phyloP scores from a whole-genome alignment of 2,329 filamentous ascomycete species.

The Malbranchea zuffiana region DNA sequence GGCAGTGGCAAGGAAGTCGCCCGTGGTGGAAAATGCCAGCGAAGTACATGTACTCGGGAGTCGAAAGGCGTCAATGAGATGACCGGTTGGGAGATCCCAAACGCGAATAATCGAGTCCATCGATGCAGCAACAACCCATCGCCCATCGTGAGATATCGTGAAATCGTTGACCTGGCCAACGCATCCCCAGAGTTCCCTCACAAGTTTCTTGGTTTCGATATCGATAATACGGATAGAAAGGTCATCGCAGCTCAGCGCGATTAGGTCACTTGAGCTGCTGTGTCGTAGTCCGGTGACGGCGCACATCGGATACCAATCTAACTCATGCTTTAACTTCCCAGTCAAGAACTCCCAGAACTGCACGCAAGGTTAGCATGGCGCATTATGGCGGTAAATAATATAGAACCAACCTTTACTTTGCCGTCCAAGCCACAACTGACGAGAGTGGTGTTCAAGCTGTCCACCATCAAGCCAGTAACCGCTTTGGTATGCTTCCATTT shows the following conservation, averaged over 20 bases:
- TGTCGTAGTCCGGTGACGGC: conserved; percentile 68
- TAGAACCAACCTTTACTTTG: conserved; percentile 56
- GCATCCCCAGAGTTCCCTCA: conserved; percentile 86
- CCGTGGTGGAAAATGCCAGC: conserved; percentile 76
- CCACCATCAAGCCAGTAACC: conserved; percentile 76
- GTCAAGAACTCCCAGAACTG: conserved; percentile 90
- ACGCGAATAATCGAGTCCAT: conserved; percentile 70
- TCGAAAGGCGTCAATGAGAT: conserved; percentile 84
- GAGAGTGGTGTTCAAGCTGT: conserved; percentile 76
- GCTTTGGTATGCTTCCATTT: conserved; percentile 67
- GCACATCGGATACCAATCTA: conserved; percentile 72
- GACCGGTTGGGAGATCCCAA: conserved; percentile 92
- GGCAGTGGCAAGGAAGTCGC: conserved; percentile 87
- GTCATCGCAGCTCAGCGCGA: conserved; percentile 84
- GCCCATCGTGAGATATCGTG: conserved; percentile 81
- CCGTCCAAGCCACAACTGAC: conserved; percentile 84
- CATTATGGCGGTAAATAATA: background rate
- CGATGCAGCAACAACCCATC: conserved; percentile 84
- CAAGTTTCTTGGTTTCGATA: conserved; percentile 76
- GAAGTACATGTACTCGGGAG: conserved; percentile 69
- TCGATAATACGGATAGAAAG: conserved; percentile 80
- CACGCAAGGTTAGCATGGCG: background rate
- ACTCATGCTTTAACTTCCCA: conserved; percentile 64
- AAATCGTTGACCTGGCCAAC: conserved; percentile 64
- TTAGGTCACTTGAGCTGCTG: conserved; percentile 69